Base-by-base conservation (phyloP, 2,329 filamentous ascomycete species). In the Pestalotiopsis fici region DNA sequence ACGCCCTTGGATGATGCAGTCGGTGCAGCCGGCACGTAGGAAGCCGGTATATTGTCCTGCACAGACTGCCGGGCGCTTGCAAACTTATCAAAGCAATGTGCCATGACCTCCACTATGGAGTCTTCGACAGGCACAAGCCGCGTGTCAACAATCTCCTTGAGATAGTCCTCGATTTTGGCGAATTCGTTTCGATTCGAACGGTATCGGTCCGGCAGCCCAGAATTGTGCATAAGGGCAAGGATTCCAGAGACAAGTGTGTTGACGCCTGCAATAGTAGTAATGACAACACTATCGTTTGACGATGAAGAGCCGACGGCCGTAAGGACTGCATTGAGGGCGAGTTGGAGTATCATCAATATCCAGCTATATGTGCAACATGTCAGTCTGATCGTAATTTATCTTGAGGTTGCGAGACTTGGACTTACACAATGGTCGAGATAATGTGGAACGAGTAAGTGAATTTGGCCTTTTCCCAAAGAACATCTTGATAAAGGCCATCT, bases 141-240 rank as follows among this genome's bases (percentile, higher is more conserved):
- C 1, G 82, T 83, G 68, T 86, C 82, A 47, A 87, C 79, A 4
- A 87, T 75, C 68, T 83, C 80, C 72, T 83, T 84, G 71, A 87
- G 79, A 70, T 83, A 79, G 67, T 86, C 83, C 70, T 87, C 84
- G 31, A 87, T 77, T 50, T 81, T 79, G 64, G 79, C 78, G 71
- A 86, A 87, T 71, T 87, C 83, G 31, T 81, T 79, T 70, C 81
- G 81, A 71, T 87, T 80, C 62, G 81, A 81, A 31, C 84, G 80
- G 69, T 86, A 86, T 7, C 85, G 77, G 68, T 86, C 83, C 2
- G 85, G 85, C 21, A 87, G 72, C 1, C 85, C 85, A 67, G 83
- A 86, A 72, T 87, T 87, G 74, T 87, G 84, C 67, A 87, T 71
- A 18, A 87, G 76, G 2, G 84, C 85, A 4, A 87, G 77, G 6